Evolutionary conservation across 345 rosid genomes (phyloP), one percentile per base, ranked within the genome.

Genomic region (Rhodamnia rubescens): DNA sequence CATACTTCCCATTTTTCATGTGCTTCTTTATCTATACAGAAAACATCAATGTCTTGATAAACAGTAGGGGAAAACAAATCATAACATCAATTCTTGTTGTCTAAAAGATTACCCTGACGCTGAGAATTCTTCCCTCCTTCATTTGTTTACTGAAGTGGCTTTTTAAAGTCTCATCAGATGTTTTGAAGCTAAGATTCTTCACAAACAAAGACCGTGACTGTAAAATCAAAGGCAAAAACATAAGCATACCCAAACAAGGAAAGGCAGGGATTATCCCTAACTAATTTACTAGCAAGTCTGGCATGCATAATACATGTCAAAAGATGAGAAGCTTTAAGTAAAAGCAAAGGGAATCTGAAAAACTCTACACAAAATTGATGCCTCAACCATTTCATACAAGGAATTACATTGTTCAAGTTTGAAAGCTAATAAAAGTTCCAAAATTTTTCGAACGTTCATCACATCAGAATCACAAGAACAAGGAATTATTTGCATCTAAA

Each of bases 141-240:
- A 96, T 87, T 88, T 88, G 93, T 90, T 89, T 89, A 50, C 85
- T 86, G 75, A 97, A 92, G 91, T 97, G 98, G 92, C 87, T 90
- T 91, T 89, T 93, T 89, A 97, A 87, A 89, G 89, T 75, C 87
- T 94, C 98, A 87, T 97, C 96, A 56, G 98, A 90, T 14, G 98
- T 97, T 92, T 91, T 97, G 91, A 97, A 94, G 92, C 94, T 97
- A 89, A 95, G 93, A 89, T 97, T 97, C 96, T 94, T 95, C 87
- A 97, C 95, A 87, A 89, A 93, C 82, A 97, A 89, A 44, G 96
- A 94, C 81, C 97, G 92, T 52, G 99, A 95, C 99, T 97, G 95
- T 52, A 86, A 84, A 69, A 82, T 36, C 51, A 91, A 86, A 83
- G 21, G 24, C 82, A 82, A 85, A 50, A 59, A 32, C 11, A 69